Evolutionary conservation across 2,329 filamentous ascomycete genomes (phyloP), one percentile per base, ranked within the genome.

Genomic region (Scytalidium lignicola): DNA sequence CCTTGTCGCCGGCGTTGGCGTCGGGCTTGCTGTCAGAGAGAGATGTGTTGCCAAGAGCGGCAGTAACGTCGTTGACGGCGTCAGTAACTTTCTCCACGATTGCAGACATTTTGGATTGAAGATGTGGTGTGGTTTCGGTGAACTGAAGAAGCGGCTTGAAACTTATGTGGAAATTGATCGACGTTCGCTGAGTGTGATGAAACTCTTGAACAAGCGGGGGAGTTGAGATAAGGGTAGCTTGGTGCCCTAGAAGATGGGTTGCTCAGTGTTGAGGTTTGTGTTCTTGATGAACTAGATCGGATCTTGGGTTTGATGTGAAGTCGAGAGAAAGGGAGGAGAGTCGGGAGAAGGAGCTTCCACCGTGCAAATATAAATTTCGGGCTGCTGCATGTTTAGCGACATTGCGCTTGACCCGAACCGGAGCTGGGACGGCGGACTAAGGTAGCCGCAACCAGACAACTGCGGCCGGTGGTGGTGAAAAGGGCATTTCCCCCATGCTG

Each of bases 181-280:
- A 69, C 67, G 69, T 68, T 71, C 62, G 62, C 61, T 64, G 67
- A 62, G 56, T 63, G 58, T 62, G 58, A 58, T 59, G 67, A 64
- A 66, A 86, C 84, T 87, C 83, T 86, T 83, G 78, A 79, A 80
- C 78, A 84, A 82, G 79, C 80, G 78, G 77, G 80, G 77, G 75
- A 74, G 71, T 73, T 73, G 72, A 71, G 73, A 70, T 73, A 76
- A 90, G 87, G 87, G 87, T 90, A 88, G 87, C 87, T 90, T 81
- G 73, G 86, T 89, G 87, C 87, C 87, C 87, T 90, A 90, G 86
- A 75, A 69, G 54, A 66, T 65, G 65, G 65, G 40, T 45, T 52
- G 49, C 44, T 57, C 62, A 59, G 55, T 58, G 52, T 54, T 49
- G 55, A 48, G 42, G 40, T 50, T 51, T 44, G 50, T 46, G 59